Base-by-base conservation (phyloP, 2,329 filamentous ascomycete genomes). In the Cercospora janseana region DNA sequence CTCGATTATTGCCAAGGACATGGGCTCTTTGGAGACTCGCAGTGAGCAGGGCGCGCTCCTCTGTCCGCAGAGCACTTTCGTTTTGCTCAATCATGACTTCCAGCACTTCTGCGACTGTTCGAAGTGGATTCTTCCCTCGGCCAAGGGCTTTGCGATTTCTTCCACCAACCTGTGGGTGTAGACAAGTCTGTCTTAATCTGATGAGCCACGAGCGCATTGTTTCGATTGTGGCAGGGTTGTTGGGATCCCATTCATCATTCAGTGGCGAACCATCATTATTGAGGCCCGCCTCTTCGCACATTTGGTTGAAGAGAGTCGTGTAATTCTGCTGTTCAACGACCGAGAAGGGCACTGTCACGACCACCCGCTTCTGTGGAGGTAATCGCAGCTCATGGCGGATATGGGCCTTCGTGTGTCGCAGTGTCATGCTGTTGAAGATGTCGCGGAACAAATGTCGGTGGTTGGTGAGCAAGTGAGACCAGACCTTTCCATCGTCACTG, bases 251-350 rank as follows among this genome's bases (percentile, higher is more conserved):
- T 3, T 81, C 75, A 3, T 78, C 76, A 3, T 62, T 56, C 0
- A 81, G 53, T 0, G 89, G 87, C 2, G 72, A 73, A 0, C 92
- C 91, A 20, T 81, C 72, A 0, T 72, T 61, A 59, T 82, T 77
- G 5, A 97, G 68, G 1, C 80, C 83, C 55, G 84, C 87, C 1
- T 81, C 80, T 21, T 83, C 76, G 44, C 83, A 83, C 80, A 95
- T 89, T 54, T 87, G 76, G 40, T 82, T 78, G 64, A 92, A 90
- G 2, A 95, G 69, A 5, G 83, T 80, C 32, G 79, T 77, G 63
- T 97, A 97, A 63, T 95, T 83, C 63, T 96, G 88, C 64, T 96
- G 88, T 65, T 97, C 93, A 8, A 97, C 81, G 0, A 88, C 82
- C 0, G 87, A 93, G 63, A 97, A 95, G 0, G 93, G 89, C 66